Evolutionary conservation across 768 basidiomycete species (phyloP).

Genomic region (Boletus insuetus): DNA sequence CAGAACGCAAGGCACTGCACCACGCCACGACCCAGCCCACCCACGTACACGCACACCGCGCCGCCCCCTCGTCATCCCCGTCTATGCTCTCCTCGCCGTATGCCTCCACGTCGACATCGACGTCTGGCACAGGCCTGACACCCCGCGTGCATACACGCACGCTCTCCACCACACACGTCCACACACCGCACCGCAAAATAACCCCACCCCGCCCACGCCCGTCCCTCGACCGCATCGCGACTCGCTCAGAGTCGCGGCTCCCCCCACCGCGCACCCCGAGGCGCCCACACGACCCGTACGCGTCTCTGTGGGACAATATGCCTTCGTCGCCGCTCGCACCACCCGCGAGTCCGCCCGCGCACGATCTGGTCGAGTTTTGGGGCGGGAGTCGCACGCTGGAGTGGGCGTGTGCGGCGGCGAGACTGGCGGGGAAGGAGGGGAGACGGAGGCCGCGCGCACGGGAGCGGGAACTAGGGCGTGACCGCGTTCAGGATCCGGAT

Average conservation of each 20-base stretch:
- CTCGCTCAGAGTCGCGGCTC: slow-evolving; percentile 31
- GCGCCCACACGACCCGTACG: slow-evolving; percentile 28
- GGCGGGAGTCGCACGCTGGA: slow-evolving; percentile 29
- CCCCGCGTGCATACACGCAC: slow-evolving; percentile 31
- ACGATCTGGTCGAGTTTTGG: slow-evolving; percentile 30
- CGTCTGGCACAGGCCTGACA: slow-evolving; percentile 1
- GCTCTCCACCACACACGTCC: slow-evolving; percentile 19
- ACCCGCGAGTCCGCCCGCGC: slow-evolving; percentile 32
- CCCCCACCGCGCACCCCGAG: slow-evolving; percentile 30
- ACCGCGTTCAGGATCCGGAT: neutral
- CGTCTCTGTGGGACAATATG: slow-evolving; percentile 34
- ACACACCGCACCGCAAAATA: slow-evolving; percentile 28
- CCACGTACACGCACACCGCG: slow-evolving; percentile 18
- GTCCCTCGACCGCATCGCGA: slow-evolving; percentile 32
- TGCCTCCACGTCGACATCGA: slow-evolving; percentile 22
- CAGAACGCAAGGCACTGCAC: slow-evolving; percentile 53
- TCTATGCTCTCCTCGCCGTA: slow-evolving; percentile 16
- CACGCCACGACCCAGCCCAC: slow-evolving; percentile 27
- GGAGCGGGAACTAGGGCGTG: slow-evolving; percentile 3
- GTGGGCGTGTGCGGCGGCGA: slow-evolving; percentile 42
- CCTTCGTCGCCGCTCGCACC: slow-evolving; percentile 44
- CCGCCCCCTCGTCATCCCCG: slow-evolving; percentile 17
- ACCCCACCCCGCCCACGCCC: slow-evolving; percentile 31
- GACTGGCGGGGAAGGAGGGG: slow-evolving; percentile 45
- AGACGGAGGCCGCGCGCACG: slow-evolving; percentile 7